Evolutionary conservation across 75 land plant genomes (phyloP), one percentile per base, ranked within the genome.

Genomic region (Selaginella moellendorffii): DNA sequence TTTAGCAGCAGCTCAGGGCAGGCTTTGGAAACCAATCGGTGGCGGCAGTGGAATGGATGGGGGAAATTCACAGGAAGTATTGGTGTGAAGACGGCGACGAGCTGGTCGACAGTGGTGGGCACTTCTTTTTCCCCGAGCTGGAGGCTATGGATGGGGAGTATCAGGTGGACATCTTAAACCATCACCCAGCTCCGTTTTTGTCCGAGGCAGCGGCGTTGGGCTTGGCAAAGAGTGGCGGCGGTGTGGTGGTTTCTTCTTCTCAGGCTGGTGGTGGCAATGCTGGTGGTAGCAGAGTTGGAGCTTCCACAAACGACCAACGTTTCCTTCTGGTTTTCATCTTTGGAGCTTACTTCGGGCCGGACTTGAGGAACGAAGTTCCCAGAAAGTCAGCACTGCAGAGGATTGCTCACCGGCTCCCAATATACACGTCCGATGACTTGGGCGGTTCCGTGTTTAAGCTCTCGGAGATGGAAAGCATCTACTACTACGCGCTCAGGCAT

Each of bases 301-400:
- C 46, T 36, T 36, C 46, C 46, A 36, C 46, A 5, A 36, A 36
- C 14, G 46, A 36, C 14, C 46, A 36, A 36, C 5, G 46, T 10
- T 85, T 85, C 61, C 76, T 85, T 2, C 62, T 79, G 54, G 66
- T 74, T 36, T 82, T 82, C 63, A 77, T 85, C 62, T 63, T 76
- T 53, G 82, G 85, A 27, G 79, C 74, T 28, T 85, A 79, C 65
- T 85, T 85, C 68, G 85, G 82, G 14, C 88, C 88, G 28, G 80
- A 82, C 68, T 52, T 85, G 46, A 77, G 77, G 31, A 54, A 68
- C 26, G 82, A 82, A 31, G 53, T 62, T 10, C 80, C 85, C n/a
- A 62, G 68, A 42, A 82, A 79, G 53, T 82, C 82, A 12, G 80
- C 67, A 62, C 26, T 82, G 29, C 85, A 85, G 63, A 72, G 82